Base-by-base conservation (phyloP, 371 early-diverging fungal species). In the Mucor indicus region DNA sequence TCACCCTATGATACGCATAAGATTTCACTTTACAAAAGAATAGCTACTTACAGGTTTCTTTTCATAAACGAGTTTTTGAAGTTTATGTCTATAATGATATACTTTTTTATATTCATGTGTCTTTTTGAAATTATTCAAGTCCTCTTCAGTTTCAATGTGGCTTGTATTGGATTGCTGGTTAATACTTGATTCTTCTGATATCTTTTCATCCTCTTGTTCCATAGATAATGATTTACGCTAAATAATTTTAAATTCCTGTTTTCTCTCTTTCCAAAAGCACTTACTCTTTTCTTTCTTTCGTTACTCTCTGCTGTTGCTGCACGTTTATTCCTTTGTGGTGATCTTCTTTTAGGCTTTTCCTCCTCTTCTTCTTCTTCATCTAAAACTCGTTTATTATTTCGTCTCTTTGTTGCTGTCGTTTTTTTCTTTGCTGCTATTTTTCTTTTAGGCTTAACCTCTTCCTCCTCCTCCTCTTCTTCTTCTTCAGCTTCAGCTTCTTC, bases 151-250 rank as follows among this genome's bases (percentile, higher is more conserved):
- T 33, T 64, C 65, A 35, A 51, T 25, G n/a, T 19, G 24, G 12
- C 46, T 48, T 16, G 44, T 37, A 16, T 38, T 32, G 10, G 38
- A 43, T 2, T 37, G 41, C n/a, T n/a, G 40, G 2, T 47, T 13
- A 10, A 38, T 25, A 1, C 23, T 30, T 29, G 42, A 13, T 16
- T n/a, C n/a, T n/a, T n/a, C n/a, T n/a, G n/a, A n/a, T n/a, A n/a
- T n/a, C n/a, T n/a, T n/a, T n/a, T n/a, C n/a, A n/a, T n/a, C n/a
- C n/a, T n/a, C n/a, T n/a, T n/a, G n/a, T n/a, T n/a, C n/a, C n/a
- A n/a, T n/a, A 2, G 62, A 62, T 44, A 59, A 56, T 13, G 69
- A 64, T 53, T 69, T 64, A 39, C 66, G 72, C 71, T 70, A 37
- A 33, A 24, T n/a, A 29, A 44, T 4, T 33, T 16, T 2, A 32